phyloP scores from a whole-genome alignment of 805 yeast genomes.

The Wickerhamomyces canadensis region DNA sequence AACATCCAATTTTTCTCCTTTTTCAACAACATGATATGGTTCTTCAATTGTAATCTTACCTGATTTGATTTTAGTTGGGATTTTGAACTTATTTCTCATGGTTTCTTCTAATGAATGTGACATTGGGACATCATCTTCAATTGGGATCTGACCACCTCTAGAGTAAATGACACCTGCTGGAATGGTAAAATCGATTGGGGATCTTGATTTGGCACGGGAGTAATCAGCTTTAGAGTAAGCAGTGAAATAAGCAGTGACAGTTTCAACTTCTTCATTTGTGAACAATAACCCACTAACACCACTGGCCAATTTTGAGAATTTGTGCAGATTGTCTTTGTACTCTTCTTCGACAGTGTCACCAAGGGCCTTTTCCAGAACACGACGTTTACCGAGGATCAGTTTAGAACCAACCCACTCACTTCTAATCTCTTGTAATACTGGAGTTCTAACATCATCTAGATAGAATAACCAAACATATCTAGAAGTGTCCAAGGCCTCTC shows the following conservation, averaged over 20 bases:
- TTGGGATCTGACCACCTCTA: slow-evolving; percentile 88
- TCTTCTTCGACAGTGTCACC: slow-evolving; percentile 88
- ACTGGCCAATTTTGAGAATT: slow-evolving; percentile 53
- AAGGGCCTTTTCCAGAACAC: slow-evolving; percentile 87
- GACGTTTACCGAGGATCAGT: slow-evolving; percentile 84
- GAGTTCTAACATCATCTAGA: slow-evolving; percentile 91
- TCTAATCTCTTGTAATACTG: slow-evolving; percentile 90
- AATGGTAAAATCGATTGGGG: slow-evolving; percentile 78
- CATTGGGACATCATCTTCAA: slow-evolving; percentile 94
- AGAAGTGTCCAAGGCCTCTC: slow-evolving; percentile 71
- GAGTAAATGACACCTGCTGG: slow-evolving; percentile 92
- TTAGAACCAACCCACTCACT: slow-evolving; percentile 90
- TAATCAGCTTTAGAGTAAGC: slow-evolving; percentile 76
- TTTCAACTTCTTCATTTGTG: slow-evolving; percentile 82
- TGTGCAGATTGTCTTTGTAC: slow-evolving; percentile 76
- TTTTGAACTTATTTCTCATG: slow-evolving; percentile 78
- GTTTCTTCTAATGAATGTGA: slow-evolving; percentile 94
- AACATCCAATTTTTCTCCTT: slow-evolving; percentile 80
- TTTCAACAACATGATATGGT: slow-evolving; percentile 73
- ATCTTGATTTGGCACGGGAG: slow-evolving; percentile 80
- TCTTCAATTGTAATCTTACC: slow-evolving; percentile 80
- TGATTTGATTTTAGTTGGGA: slow-evolving; percentile 84
- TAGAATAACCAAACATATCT: slow-evolving; percentile 80
- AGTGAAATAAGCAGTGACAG: slow-evolving; percentile 84
- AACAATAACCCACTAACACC: slow-evolving; percentile 88